Evolutionary conservation across 257 asterid species (phyloP).

Genomic region (Nicotiana undulata): DNA sequence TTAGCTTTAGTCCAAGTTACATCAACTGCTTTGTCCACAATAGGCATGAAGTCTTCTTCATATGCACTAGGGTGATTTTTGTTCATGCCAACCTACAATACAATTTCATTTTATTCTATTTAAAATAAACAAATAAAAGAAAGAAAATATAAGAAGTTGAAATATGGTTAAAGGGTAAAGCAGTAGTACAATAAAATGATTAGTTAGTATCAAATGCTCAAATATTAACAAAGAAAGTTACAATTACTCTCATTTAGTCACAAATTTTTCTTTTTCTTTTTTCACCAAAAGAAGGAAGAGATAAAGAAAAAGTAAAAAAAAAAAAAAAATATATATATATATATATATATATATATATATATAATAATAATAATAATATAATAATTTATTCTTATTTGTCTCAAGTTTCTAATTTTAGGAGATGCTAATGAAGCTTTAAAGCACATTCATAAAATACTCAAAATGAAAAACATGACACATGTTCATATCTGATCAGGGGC

Average conservation of each 20-base stretch:
- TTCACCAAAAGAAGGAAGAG: not conserved
- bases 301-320: no score
- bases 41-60: conserved; percentile 6
- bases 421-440: not conserved
- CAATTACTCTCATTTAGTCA: not conserved
- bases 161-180: not conserved
- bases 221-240: not conserved
- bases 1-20: conserved; percentile 35
- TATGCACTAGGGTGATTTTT: not conserved
- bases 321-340: no score
- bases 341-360: no score
- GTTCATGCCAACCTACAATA: conserved; percentile 1
- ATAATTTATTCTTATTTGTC: not conserved
- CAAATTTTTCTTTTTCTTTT: not conserved
- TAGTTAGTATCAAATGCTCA: not conserved
- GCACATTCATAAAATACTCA: not conserved
- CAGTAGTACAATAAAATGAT: not conserved
- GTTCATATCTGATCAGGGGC: no score
- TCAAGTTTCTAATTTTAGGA: not conserved
- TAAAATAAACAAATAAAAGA: not conserved
- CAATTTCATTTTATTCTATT: not conserved
- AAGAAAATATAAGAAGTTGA: not conserved
- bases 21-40: conserved; percentile 51
- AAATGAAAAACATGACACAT: not conserved
- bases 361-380: no score